These are phyloP conservation scores for Colletotrichum sidae DNA, from an alignment of 2,329 filamentous ascomycete species.

Conservation along the genomic window DNA sequence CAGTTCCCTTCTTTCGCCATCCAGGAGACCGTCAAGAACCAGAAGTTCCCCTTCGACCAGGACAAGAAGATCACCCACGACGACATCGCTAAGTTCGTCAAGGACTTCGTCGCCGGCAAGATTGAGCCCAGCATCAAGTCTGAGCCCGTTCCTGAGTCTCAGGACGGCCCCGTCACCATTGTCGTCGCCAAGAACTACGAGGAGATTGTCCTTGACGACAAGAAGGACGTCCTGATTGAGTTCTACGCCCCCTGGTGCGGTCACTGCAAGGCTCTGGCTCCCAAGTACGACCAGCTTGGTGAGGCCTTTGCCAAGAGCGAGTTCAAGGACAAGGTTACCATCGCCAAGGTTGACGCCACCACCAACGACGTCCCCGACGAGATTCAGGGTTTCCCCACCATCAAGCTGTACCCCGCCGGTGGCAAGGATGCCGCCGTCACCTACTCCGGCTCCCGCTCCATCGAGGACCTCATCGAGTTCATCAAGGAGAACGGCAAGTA, in stretches of 20 bases:
- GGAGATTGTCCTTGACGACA: slow-evolving; percentile 88
- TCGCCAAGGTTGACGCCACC: slow-evolving; percentile 98
- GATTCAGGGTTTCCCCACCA: slow-evolving; percentile 97
- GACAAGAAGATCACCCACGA: slow-evolving; percentile 79
- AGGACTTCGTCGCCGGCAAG: slow-evolving; percentile 88
- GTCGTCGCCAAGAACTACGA: slow-evolving; percentile 96
- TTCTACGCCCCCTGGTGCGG: slow-evolving; percentile 99
- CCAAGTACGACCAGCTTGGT: slow-evolving; percentile 95
- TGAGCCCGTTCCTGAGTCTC: slow-evolving; percentile 92
- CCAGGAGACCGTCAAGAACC: slow-evolving; percentile 94
- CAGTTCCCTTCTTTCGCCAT: slow-evolving; percentile 98
- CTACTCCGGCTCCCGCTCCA: slow-evolving; percentile 87
- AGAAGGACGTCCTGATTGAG: slow-evolving; percentile 97
- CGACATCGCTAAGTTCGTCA: slow-evolving; percentile 83
- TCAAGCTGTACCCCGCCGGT: slow-evolving; percentile 96
- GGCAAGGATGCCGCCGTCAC: slow-evolving; percentile 86
- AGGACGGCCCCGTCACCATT: slow-evolving; percentile 88
- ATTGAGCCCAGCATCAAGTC: slow-evolving; percentile 98
- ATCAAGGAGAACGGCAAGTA: slow-evolving; percentile 95
- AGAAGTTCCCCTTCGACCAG: slow-evolving; percentile 95
- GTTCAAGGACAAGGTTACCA: slow-evolving; percentile 85
- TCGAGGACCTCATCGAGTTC: slow-evolving; percentile 93
- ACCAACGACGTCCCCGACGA: slow-evolving; percentile 96
- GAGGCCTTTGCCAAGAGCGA: slow-evolving; percentile 80
- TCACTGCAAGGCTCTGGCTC: slow-evolving; percentile 98